phyloP scores from a whole-genome alignment of 495 filamentous ascomycete genomes.

The Hamigera avellanea region DNA sequence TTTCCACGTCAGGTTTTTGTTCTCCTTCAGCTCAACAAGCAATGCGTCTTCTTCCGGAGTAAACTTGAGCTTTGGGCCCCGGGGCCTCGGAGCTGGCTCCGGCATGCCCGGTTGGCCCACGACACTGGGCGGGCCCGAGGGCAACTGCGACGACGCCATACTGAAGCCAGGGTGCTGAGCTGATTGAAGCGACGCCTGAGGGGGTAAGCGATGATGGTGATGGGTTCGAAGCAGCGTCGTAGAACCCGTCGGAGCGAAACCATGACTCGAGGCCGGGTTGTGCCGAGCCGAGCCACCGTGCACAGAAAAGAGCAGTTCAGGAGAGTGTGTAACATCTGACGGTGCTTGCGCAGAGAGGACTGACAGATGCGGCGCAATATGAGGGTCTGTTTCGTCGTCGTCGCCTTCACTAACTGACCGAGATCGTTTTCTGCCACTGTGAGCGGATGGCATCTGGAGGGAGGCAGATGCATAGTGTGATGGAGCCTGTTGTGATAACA shows the following conservation, averaged over 20 bases:
- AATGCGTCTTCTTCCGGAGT: slow-evolving; percentile 79
- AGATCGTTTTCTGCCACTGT: slow-evolving; percentile 21
- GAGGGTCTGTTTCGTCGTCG: slow-evolving; percentile 9
- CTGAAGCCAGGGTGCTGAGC: slow-evolving; percentile 15
- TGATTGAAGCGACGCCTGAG: slow-evolving; percentile 39
- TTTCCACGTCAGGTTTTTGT: slow-evolving; percentile 87
- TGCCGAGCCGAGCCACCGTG: slow-evolving; percentile 17
- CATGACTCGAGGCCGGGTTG: slow-evolving; percentile 16
- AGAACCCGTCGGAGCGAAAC: slow-evolving; percentile 15
- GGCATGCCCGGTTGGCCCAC: slow-evolving; percentile 81
- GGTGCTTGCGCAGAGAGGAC: slow-evolving; percentile 18
- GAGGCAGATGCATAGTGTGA: slow-evolving; percentile 19
- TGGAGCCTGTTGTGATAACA: slow-evolving; percentile 20
- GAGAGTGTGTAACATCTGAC: slow-evolving; percentile 13
- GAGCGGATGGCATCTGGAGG: slow-evolving; percentile 18
- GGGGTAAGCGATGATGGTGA: slow-evolving; percentile 64
- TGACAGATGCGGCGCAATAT: slow-evolving; percentile 13
- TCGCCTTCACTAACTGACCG: slow-evolving; percentile 18
- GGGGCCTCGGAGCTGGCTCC: slow-evolving; percentile 57
- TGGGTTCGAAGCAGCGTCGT: slow-evolving; percentile 38
- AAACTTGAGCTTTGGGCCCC: slow-evolving; percentile 80
- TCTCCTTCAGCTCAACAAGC: slow-evolving; percentile 80
- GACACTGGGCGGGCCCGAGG: slow-evolving; percentile 48
- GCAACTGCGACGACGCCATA: slow-evolving; percentile 13
- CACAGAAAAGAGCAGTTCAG: slow-evolving; percentile 21